Conservation (phyloP, 331 rosid genomes). For the Malus hybrid region DNA sequence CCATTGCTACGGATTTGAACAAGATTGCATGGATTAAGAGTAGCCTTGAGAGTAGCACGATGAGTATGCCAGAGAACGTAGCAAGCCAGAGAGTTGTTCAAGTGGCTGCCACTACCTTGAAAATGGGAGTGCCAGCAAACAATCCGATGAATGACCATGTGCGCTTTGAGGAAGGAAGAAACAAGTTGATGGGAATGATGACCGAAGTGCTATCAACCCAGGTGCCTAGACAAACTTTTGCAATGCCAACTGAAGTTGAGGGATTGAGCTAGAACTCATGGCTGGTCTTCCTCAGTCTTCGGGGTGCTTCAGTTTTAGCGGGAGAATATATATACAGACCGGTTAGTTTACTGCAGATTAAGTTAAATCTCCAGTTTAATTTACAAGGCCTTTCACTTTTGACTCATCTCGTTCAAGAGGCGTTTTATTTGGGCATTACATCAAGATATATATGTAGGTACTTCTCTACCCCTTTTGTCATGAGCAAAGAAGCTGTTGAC, state of each 20-base stretch:
- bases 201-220: slow-evolving; percentile 34
- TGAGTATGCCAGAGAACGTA: slow-evolving; percentile 11
- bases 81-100: slow-evolving; percentile 18
- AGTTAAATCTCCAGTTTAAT: neutral
- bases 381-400: neutral
- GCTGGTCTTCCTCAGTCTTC: neutral
- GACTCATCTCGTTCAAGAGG: neutral
- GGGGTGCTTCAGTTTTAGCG: neutral
- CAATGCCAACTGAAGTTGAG: slow-evolving; percentile 48
- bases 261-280: slow-evolving; percentile 23
- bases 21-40: slow-evolving; percentile 65
- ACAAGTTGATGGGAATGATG: slow-evolving; percentile 36
- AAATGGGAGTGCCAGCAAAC: slow-evolving; percentile 8
- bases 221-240: slow-evolving; percentile 34
- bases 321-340: neutral
- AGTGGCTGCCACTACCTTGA: slow-evolving; percentile 16
- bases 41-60: slow-evolving; percentile 39
- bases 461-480: neutral
- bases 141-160: slow-evolving; percentile 9
- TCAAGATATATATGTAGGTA: neutral
- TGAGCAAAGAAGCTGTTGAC: neutral
- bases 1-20: slow-evolving; percentile 54
- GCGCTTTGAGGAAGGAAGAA: slow-evolving; percentile 29
- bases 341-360: neutral
- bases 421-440: neutral